phyloP scores from a whole-genome alignment of 441 rosid species.

The Monsonia emarginata region DNA sequence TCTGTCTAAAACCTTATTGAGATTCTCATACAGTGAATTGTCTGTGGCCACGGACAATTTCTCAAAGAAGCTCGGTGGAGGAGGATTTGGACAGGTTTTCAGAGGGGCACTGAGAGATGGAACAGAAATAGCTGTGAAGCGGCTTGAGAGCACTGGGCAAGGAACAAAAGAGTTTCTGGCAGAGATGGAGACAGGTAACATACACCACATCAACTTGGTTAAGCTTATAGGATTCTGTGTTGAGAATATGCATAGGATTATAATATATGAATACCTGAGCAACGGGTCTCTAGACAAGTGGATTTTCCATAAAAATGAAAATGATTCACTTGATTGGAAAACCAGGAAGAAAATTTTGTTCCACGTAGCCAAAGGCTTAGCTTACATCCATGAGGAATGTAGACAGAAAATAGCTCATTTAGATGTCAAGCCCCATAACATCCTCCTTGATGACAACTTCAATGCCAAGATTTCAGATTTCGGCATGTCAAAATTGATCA shows the following conservation, averaged over 20 bases:
- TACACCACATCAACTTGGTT: constrained; percentile 24
- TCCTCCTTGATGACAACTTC: constrained; percentile 24
- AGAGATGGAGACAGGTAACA: constrained; percentile 19
- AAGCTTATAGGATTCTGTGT: constrained; percentile 22
- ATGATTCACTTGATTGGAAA: constrained; percentile 19
- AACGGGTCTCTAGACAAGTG: constrained; percentile 21
- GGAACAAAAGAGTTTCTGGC: constrained; percentile 21
- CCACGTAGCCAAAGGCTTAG: constrained; percentile 20
- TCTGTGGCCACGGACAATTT: constrained; percentile 17
- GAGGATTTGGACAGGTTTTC: constrained; percentile 29
- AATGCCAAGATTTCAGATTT: constrained; percentile 31
- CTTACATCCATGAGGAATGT: constrained; percentile 27
- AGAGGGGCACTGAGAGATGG: constrained; percentile 17
- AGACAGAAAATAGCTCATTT: constrained; percentile 18
- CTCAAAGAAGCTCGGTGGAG: constrained; percentile 22
- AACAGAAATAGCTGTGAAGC: constrained; percentile 20
- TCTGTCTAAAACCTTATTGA: no score
- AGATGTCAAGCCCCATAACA: constrained; percentile 25
- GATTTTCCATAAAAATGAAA: constrained; percentile 13
- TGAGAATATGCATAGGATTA: constrained; percentile 19
- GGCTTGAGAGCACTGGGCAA: constrained; percentile 17
- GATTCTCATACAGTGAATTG: constrained; percentile 21
- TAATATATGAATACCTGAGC: constrained; percentile 24
- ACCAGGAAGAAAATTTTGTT: constrained; percentile 21
- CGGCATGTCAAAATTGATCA: constrained; percentile 23